Base-by-base conservation (phyloP, 805 yeast species). In the Candida sakaeoensis region DNA sequence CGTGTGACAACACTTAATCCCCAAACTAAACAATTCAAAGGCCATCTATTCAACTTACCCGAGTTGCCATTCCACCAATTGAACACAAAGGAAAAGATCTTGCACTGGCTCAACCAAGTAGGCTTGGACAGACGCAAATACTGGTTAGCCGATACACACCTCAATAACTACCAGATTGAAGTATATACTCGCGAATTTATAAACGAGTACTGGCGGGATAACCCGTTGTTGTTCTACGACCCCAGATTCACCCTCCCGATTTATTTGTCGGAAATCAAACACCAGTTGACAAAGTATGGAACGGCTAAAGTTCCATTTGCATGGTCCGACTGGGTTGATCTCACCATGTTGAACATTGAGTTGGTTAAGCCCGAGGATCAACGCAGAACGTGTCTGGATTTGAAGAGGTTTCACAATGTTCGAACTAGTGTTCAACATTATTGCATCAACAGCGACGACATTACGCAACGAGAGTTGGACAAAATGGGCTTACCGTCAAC, bases 321-420 rank as follows among this genome's bases (percentile, higher is more conserved):
- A 38, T 76, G 81, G 81, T 61, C 67, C 8, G 81, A 76, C 45
- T 76, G 80, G 80, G 66, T 70, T 7, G 80, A 76, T 53, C 46
- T 75, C 37, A 60, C 74, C 2, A 43, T 49, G 10, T 52, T 75
- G 33, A 70, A 74, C 44, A 40, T 49, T 2, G 55, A 59, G 16
- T 36, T 55, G 27, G 22, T 33, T 14, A 50, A 50, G 33, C 51
- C 58, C 6, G 36, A 53, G 38, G 26, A 33, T n/a, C 45, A 51
- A 19, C 40, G 57, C 13, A 35, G 47, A 10, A 41, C 41, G 14
- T 61, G 68, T 44, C 42, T 26, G 27, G 50, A 54, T 48, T 43
- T 60, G 26, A 52, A 52, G 39, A 42, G 44, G 21, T 33, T 44
- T 13, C 53, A 57, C 24, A 44, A 45, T 31, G 46, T 47, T 22